These are phyloP conservation scores for Verticillium nonalfalfae DNA, from an alignment of 2,329 filamentous ascomycete species.

Conservation along the genomic window DNA sequence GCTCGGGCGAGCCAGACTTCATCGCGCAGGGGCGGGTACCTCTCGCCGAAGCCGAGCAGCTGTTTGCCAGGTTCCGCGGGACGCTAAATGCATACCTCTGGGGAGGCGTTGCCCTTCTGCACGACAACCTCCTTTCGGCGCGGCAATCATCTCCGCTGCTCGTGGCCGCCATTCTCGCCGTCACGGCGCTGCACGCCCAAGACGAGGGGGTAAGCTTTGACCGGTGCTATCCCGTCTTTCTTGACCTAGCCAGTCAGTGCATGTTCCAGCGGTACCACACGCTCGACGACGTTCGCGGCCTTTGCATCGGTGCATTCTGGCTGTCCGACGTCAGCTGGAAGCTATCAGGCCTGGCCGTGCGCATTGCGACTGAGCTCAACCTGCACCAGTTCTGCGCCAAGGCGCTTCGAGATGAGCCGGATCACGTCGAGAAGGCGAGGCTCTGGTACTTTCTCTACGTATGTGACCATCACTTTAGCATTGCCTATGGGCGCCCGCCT, in stretches of 20 bases:
- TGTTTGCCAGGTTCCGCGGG: conserved; percentile 26
- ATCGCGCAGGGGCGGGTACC: conserved; percentile 39
- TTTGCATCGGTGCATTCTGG: conserved; percentile 59
- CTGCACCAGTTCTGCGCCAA: conserved; percentile 46
- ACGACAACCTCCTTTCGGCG: conserved; percentile 40
- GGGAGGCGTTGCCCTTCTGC: conserved; percentile 43
- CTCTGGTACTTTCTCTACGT: conserved; percentile 46
- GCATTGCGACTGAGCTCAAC: conserved; percentile 49
- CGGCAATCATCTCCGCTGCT: conserved; percentile 49
- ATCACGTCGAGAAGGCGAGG: conserved; percentile 46
- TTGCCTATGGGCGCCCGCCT: conserved; percentile 22
- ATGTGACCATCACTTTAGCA: conserved; percentile 24
- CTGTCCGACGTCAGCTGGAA: conserved; percentile 57
- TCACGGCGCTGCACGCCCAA: conserved; percentile 53
- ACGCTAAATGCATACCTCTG: conserved; percentile 33
- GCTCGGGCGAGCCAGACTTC: conserved; percentile 24
- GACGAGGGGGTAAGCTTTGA: conserved; percentile 34
- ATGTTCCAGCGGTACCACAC: conserved; percentile 53
- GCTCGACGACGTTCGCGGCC: conserved; percentile 50
- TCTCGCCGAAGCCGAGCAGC: conserved; percentile 37
- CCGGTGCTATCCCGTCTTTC: conserved; percentile 49
- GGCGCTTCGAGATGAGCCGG: conserved; percentile 35
- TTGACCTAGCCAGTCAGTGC: conserved; percentile 46
- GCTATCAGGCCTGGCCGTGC: conserved; percentile 49
- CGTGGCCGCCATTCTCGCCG: conserved; percentile 51